Evolutionary conservation across 768 basidiomycete species (phyloP), one percentile per base, ranked within the genome.

Genomic region (Lepiota brunneoincarnata): DNA sequence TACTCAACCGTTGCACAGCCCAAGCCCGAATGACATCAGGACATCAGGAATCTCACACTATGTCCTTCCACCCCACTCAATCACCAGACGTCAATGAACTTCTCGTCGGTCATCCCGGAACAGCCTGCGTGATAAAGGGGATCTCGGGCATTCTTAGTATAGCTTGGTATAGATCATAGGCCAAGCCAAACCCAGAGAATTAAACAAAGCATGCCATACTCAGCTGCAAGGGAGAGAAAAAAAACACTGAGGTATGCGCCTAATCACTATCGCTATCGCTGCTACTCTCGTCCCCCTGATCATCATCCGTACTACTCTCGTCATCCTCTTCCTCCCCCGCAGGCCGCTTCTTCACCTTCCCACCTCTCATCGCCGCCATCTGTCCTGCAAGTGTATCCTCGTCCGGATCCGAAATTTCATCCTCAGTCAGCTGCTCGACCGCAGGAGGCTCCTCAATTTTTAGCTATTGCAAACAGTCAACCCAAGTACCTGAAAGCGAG

Each of bases 341-440:
- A 23, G 56, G 53, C 18, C 63, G 69, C 64, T 83, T 87, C 80
- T 93, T 97, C 56, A 96, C 92, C 17, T 81, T 61, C 2, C 86
- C 89, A 3, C 95, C 95, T 40, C 90, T 84, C 92, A 99, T 93
- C 40, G 86, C 84, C 4, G 95, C 94, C 92, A 98, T 96, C 75
- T 99, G 97, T 6, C 97, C 97, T 4, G 94, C 97, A 48, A 98
- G 73, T 21, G 89, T 82, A 69, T 98, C 97, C 69, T 98, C 97
- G 26, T 98, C 97, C 0, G 97, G 97, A 45, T 98, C 97, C 0
- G 94, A 97, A 59, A 98, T 99, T 55, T 97, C 95, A 64, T 98
- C 94, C 34, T 96, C 95, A 18, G 73, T 73, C 24, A 72, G 79
- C 52, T 79, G 66, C 37, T 87, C 87, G 5, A 85, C 84, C 0